Evolutionary conservation across 805 yeast species (phyloP), one percentile per base, ranked within the genome.

Genomic region (Millerago galiae): DNA sequence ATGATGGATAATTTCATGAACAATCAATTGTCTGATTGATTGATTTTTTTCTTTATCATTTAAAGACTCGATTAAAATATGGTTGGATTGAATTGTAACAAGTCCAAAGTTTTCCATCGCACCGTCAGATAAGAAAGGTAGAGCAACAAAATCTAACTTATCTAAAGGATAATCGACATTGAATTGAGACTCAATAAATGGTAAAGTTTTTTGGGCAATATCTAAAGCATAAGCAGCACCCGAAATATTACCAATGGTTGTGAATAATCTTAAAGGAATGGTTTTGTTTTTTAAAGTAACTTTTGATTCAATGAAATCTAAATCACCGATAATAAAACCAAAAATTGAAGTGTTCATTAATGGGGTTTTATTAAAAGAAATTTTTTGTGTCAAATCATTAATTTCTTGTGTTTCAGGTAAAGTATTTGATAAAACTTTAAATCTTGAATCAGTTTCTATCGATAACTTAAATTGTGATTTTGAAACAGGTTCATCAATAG

Each of bases 101-200:
- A 82, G 61, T 4, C 87, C 84, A 75, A 83, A 80, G 57, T 84
- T 83, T 57, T 85, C 95, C 79, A 83, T 84, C 2, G 86, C 95
- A 45, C 85, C 84, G 56, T 83, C 91, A 25, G 78, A 70, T 43
- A 85, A 65, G 51, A 79, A 81, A 9, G 93, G 93, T 8, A 85
- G 59, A 1, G 84, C 75, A 4, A 80, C 75, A 37, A 85, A 62
- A 55, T 84, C 93, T 21, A 85, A 60, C 50, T 85, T 84, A 2
- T 68, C 62, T 44, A 81, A 61, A 1, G 91, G 91, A 53, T 70
- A 83, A 1, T 54, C 49, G 11, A 52, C 52, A 1, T 68, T 66
- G 38, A 82, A 71, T 27, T 68, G 64, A 0, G 57, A 37, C 38
- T 70, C 77, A 34, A 82, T 46, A 5, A 65, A 47, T 5, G 82